A percentile compares a stretch with the other conserved stretches of the same genome.
These are phyloP conservation scores for Fusarium nygamai DNA, from an alignment of 2,329 filamentous ascomycete species.

Conservation along the genomic window DNA sequence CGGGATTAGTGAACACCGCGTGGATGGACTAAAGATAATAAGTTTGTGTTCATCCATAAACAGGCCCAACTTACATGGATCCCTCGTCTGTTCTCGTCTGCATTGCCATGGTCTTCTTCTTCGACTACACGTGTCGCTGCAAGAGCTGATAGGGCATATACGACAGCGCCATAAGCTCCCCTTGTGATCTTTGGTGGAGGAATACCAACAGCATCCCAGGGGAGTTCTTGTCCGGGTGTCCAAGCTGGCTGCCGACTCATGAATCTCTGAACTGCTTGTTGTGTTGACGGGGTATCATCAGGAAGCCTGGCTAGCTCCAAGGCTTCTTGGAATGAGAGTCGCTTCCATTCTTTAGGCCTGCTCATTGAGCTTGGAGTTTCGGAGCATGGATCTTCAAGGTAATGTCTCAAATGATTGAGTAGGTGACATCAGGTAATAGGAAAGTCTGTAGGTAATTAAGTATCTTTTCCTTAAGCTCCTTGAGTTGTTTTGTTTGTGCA, in stretches of 20 bases:
- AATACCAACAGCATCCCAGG: slow-evolving; percentile 40
- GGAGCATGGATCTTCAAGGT: neutral
- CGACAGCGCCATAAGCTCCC: slow-evolving; percentile 51
- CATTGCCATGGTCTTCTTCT: slow-evolving; percentile 41
- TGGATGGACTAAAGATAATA: slow-evolving; percentile 60
- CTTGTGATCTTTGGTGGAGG: slow-evolving; percentile 22
- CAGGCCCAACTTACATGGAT: slow-evolving; percentile 50
- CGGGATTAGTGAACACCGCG: slow-evolving; percentile 63
- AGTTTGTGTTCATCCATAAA: neutral
- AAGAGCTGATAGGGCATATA: slow-evolving; percentile 51
- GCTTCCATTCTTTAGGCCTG: slow-evolving; percentile 31
- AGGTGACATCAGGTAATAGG: neutral
- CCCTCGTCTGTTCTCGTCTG: slow-evolving; percentile 39
- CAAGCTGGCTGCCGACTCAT: slow-evolving; percentile 49
- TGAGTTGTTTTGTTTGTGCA: neutral
- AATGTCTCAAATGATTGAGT: neutral
- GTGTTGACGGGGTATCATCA: neutral
- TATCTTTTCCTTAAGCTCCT: too few relatives aligned
- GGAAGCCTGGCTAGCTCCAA: slow-evolving; percentile 43
- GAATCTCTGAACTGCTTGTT: slow-evolving; percentile 35
- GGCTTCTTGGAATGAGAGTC: slow-evolving; percentile 45
- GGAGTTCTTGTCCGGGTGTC: slow-evolving; percentile 46
- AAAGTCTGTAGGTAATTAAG: too few relatives aligned
- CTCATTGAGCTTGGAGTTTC: slow-evolving; percentile 5
- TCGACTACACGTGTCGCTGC: slow-evolving; percentile 49